phyloP scores from a whole-genome alignment of 257 asterid species.

The Primulina eburnea region DNA sequence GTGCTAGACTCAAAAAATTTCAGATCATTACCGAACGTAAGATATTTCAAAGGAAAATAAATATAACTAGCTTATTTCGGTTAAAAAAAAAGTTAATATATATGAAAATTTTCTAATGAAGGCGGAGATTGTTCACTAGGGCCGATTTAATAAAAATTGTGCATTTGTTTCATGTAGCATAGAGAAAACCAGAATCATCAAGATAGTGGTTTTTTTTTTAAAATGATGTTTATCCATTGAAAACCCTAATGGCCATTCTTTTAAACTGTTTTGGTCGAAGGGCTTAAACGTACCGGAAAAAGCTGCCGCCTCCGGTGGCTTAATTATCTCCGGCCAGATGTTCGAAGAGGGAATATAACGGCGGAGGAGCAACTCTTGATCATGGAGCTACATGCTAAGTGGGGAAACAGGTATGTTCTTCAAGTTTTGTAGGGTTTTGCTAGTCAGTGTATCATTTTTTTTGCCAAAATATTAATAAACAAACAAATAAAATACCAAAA shows the following conservation, averaged over 20 bases:
- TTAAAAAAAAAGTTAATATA: too few species aligned
- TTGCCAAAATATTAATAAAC: not conserved
- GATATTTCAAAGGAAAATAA: too few species aligned
- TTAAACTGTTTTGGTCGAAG: constrained; percentile 28
- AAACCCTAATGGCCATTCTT: not conserved
- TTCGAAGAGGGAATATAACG: constrained; percentile 84
- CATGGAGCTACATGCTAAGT: constrained; percentile 95
- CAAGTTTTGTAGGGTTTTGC: constrained; percentile 6
- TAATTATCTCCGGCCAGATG: constrained; percentile 93
- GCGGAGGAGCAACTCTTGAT: constrained; percentile 88
- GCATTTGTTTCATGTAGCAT: not conserved
- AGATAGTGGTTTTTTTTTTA: not conserved
- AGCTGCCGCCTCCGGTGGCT: constrained; percentile 96
- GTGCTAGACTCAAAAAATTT: too few species aligned
- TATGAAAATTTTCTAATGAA: too few species aligned
- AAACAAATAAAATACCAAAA: not conserved
- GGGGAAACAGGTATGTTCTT: constrained; percentile 82
- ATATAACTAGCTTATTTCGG: too few species aligned
- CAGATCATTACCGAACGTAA: not conserved
- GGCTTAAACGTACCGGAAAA: constrained; percentile 90
- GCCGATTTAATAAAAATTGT: not conserved
- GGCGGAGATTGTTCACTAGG: not conserved
- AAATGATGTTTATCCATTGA: not conserved
- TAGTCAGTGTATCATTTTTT: too few species aligned
- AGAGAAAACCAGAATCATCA: constrained; percentile 10